Base-by-base conservation (phyloP, 1,284 basidiomycete species). In the Pholiota adiposa region DNA sequence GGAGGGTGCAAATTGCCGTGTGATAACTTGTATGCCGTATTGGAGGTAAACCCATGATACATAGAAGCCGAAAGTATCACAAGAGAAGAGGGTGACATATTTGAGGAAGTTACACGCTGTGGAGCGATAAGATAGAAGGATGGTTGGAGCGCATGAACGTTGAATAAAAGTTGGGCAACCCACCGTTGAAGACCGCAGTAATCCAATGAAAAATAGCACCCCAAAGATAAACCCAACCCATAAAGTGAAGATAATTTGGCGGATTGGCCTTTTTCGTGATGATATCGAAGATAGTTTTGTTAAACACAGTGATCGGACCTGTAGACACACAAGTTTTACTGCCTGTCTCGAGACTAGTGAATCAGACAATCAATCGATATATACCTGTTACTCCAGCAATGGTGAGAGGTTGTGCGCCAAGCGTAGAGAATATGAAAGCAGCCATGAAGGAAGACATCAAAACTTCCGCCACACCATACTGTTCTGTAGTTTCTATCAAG, bases 171-270 rank as follows among this genome's bases (percentile, higher is more conserved):
- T 21, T 23, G 48, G 3, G 50, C 51, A 21, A 74, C 87, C 66
- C 63, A 88, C 92, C 90, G 67, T 98, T 97, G 50, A 94, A 81
- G 4, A 89, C 76, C 2, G 96, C 93, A 7, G 92, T 91, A 50
- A 95, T 72, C 87, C 93, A 97, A 71, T 98, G 96, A 59, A 97
- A 82, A 44, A 96, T 94, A 0, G 96, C 96, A 12, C 87, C 93
- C 96, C 96, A 97, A 1, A 97, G 81, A 71, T 95, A 93, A 0
- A 94, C 90, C 95, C 94, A 97, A 14, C 92, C 92, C 18, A 96
- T 84, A 68, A 97, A 96, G 58, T 93, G 90, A 6, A 96, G 82
- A 68, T 95, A 96, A 64, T 86, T 75, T 5, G 92, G 92, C 6
- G 86, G 78, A 62, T 88, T 79, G 7, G 79, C 65, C 59, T 81